Base-by-base conservation (phyloP, 148 eudicot species). In the Cornus kousa region DNA sequence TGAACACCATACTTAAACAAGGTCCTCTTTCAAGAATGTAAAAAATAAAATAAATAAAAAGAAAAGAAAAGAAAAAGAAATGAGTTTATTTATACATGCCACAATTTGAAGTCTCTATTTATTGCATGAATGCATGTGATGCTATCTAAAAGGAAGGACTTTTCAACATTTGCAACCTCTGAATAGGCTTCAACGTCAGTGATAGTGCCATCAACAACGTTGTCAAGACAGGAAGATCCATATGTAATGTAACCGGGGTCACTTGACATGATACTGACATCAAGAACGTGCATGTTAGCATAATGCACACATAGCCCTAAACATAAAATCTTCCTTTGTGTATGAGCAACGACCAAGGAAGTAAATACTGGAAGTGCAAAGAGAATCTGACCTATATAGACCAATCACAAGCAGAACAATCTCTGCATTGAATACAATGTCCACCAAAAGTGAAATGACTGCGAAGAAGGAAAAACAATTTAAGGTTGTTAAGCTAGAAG, bases 191-290 rank as follows among this genome's bases (percentile, higher is more conserved):
- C 81, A 80, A 78, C 81, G 74, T 72, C 87, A 35, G 77, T 71
- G 64, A 83, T 68, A 37, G 82, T 60, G 71, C 37, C 71, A 33
- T 77, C 80, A 74, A 67, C 39, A 35, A 67, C 40, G 22, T 59
- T 20, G 73, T 74, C 81, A 35, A 32, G 81, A 66, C 50, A 75
- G 50, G 81, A 67, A 82, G 84, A 79, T 68, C 80, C 89, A 77
- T 53, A 71, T 59, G 75, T 76, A 43, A 84, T 86, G 74, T 82
- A 84, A 74, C 95, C 95, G 62, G 97, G 97, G 88, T 91, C 95
- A 73, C 79, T 83, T 39, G 80, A 74, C 67, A 93, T 20, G 59
- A 93, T 93, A 74, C 97, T 93, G 86, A 74, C 71, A 76, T 75
- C 84, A 86, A 86, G 13, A 73, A 82, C 46, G 57, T 10, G 74